Conservation (phyloP, 345 rosid genomes). For the Raphanus sativus region DNA sequence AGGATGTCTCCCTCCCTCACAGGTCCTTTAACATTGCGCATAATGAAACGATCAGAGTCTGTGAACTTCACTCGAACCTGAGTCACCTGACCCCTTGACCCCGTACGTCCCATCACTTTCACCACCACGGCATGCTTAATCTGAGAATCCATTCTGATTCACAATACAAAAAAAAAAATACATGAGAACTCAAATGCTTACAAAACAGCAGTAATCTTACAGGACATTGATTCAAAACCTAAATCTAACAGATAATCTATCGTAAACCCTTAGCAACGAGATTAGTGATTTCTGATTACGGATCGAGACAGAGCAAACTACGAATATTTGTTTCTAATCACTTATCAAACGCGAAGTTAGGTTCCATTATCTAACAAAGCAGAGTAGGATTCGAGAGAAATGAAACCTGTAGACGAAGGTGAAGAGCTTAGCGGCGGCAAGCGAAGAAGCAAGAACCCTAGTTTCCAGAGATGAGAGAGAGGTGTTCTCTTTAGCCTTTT, state of each 20-base stretch:
- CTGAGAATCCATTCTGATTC: constrained; percentile 64
- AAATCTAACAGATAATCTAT: not conserved
- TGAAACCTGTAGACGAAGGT: not conserved
- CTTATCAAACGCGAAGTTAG: not conserved
- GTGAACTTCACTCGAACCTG: constrained; percentile 81
- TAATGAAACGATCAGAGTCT: constrained; percentile 35
- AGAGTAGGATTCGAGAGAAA: not conserved
- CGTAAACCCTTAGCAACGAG: too few species aligned
- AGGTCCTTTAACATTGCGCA: constrained; percentile 34
- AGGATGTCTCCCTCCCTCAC: constrained; percentile 43
- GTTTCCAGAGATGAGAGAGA: not conserved
- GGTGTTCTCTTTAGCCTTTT: not conserved
- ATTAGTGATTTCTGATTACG: too few species aligned
- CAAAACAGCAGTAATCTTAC: not conserved
- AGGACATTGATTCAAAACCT: not conserved
- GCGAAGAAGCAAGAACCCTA: not conserved
- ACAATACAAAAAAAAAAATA: not conserved
- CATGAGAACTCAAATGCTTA: not conserved
- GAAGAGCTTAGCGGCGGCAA: not conserved
- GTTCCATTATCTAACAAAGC: not conserved
- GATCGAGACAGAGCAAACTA: too few species aligned
- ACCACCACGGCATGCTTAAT: constrained; percentile 83
- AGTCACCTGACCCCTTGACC: constrained; percentile 89
- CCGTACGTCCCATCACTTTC: constrained; percentile 88
- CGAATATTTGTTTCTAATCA: not conserved